Evolutionary conservation across 2,329 filamentous ascomycete species (phyloP).

Genomic region (Diplodia sapinea): DNA sequence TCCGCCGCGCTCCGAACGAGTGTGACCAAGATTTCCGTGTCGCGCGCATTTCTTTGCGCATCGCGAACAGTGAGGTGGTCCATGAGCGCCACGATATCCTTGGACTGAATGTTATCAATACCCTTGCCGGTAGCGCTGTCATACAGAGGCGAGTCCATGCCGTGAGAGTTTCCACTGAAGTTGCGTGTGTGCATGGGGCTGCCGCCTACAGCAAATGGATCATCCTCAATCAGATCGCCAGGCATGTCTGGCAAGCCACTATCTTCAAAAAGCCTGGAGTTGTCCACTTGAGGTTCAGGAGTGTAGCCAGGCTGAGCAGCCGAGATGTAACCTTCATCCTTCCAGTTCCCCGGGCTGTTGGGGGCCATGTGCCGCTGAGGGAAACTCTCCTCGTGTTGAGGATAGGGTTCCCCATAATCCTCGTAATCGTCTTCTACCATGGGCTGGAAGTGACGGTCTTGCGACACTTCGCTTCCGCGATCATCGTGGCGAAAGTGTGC

Average conservation of each 20-base stretch:
- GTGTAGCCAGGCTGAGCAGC: constrained; percentile 65
- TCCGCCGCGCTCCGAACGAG: constrained; percentile 92
- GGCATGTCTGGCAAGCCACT: constrained; percentile 62
- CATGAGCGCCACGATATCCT: constrained; percentile 97
- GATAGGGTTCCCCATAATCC: constrained; percentile 40
- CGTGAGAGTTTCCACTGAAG: constrained; percentile 88
- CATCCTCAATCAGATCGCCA: constrained; percentile 56
- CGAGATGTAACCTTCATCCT: constrained; percentile 90
- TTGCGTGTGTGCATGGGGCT: constrained; percentile 65
- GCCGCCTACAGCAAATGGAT: constrained; percentile 67
- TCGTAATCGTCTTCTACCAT: constrained; percentile 48
- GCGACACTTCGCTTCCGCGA: constrained; percentile 37
- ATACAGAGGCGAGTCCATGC: constrained; percentile 86
- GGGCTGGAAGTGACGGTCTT: constrained; percentile 44
- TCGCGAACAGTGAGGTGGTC: constrained; percentile 97
- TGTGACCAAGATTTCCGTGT: constrained; percentile 94
- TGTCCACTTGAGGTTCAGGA: constrained; percentile 49
- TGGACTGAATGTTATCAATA: constrained; percentile 90
- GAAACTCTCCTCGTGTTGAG: constrained; percentile 35
- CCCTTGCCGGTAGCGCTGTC: constrained; percentile 86
- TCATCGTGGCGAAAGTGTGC: constrained; percentile 38
- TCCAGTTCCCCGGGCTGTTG: constrained; percentile 62
- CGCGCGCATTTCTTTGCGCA: constrained; percentile 91
- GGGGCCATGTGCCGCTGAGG: constrained; percentile 35
- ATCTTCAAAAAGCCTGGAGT: constrained; percentile 59